Evolutionary conservation across 495 filamentous ascomycete species (phyloP).

Genomic region (Tuber calosporum): DNA sequence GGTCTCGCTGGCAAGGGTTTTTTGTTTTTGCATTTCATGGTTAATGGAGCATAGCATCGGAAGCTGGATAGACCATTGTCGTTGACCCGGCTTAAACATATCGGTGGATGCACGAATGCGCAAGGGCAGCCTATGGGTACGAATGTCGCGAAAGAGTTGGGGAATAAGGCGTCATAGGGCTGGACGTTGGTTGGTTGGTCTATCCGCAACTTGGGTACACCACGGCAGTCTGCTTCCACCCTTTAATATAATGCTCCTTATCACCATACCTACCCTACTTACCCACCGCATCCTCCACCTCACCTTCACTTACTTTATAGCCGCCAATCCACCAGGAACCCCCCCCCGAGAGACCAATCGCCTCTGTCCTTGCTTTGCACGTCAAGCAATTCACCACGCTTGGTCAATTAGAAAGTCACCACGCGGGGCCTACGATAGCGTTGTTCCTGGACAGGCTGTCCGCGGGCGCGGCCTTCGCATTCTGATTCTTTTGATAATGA

Average conservation of each 20-base stretch:
- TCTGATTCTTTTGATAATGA: neutral
- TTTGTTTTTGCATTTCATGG: neutral
- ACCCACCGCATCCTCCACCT: neutral
- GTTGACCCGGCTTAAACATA: neutral
- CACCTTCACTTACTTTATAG: neutral
- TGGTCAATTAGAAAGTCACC: neutral
- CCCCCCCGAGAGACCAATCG: neutral
- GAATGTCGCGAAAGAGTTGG: conserved; percentile 1
- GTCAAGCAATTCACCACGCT: neutral
- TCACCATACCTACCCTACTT: neutral
- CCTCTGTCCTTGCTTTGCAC: neutral
- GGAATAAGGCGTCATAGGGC: neutral
- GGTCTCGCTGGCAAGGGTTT: neutral
- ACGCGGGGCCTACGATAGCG: neutral
- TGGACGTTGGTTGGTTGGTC: neutral
- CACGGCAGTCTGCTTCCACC: neutral
- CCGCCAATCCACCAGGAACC: neutral
- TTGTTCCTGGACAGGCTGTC: neutral
- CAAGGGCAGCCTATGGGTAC: neutral
- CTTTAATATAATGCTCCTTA: neutral
- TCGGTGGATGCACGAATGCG: neutral
- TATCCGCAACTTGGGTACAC: neutral
- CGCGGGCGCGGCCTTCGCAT: neutral
- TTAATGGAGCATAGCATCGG: neutral
- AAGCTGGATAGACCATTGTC: neutral